These are phyloP conservation scores for Diaporthe amygdali DNA, from an alignment of 2,329 filamentous ascomycete species.

Conservation along the genomic window DNA sequence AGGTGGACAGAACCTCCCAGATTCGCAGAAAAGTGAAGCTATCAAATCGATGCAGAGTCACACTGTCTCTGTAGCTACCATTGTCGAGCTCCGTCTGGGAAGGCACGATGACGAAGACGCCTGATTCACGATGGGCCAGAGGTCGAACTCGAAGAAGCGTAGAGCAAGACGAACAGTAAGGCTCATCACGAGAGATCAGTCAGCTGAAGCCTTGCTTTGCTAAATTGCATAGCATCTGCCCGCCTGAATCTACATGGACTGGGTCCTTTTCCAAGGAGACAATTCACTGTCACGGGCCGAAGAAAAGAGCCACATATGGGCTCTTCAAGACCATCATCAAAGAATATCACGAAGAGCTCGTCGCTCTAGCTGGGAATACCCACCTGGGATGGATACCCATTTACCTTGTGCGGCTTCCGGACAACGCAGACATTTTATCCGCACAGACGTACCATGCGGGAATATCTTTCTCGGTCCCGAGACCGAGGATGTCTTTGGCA, in stretches of 20 bases:
- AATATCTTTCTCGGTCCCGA: not conserved
- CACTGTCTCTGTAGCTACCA: not conserved
- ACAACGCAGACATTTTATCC: not conserved
- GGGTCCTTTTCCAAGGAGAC: not conserved
- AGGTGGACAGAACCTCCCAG: not conserved
- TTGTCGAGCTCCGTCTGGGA: not conserved
- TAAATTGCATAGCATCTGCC: not conserved
- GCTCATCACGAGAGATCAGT: not conserved
- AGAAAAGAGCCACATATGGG: not conserved
- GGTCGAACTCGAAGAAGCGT: not conserved
- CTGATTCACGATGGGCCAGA: not conserved
- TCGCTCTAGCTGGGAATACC: not conserved
- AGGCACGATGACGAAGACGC: not conserved
- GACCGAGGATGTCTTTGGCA: too few species aligned
- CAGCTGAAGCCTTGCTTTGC: not conserved
- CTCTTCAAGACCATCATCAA: not conserved
- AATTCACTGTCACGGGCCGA: not conserved
- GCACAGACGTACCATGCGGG: not conserved
- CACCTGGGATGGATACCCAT: too few species aligned
- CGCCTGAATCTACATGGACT: not conserved
- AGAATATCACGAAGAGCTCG: not conserved
- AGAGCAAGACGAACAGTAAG: not conserved
- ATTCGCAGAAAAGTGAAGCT: not conserved
- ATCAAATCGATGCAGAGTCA: not conserved
- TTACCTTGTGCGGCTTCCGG: not conserved